Conservation (phyloP, 352 stramenopile genomes). For the Phytophthora megakarya region DNA sequence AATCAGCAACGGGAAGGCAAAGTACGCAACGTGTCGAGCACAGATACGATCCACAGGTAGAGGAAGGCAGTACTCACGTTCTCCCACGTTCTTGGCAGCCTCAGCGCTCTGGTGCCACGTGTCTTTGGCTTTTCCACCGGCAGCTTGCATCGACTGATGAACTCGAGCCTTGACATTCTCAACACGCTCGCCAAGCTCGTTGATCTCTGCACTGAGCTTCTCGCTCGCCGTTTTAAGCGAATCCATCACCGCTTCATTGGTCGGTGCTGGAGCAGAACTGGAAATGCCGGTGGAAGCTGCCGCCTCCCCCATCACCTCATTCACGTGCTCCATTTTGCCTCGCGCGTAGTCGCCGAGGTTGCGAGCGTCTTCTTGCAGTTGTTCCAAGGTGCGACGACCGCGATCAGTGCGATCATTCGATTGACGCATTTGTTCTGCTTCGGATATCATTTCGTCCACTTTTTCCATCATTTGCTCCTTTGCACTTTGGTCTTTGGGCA, state of each 20-base stretch:
- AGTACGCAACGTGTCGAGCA: conserved; percentile 47
- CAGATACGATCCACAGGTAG: conserved; percentile 52
- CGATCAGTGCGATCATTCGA: conserved; percentile 21
- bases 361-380: conserved; percentile 46
- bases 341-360: conserved; percentile 52
- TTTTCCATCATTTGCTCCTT: conserved; percentile 27
- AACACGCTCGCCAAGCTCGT: conserved; percentile 34
- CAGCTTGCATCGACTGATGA: conserved; percentile 46
- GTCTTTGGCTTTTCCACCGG: conserved; percentile 48
- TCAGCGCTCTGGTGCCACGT: conserved; percentile 65
- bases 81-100: conserved; percentile 43
- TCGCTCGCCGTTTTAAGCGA: conserved; percentile 41
- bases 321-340: conserved; percentile 54
- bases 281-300: conserved; percentile 26
- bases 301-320: conserved; percentile 43
- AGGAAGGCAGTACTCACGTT: conserved; percentile 60
- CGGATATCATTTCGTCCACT: conserved; percentile 31
- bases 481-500: conserved; percentile 15
- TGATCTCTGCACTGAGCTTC: conserved; percentile 42
- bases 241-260: conserved; percentile 40
- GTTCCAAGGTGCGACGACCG: conserved; percentile 38
- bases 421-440: conserved; percentile 33
- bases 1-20: conserved; percentile 46
- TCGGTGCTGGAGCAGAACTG: conserved; percentile 21
- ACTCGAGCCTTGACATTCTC: conserved; percentile 62